Percentiles rank a stretch among this genome's conserved stretches.
These are phyloP conservation scores for Silybum marianum DNA, from an alignment of 129 eudicot species.

Conservation along the genomic window DNA sequence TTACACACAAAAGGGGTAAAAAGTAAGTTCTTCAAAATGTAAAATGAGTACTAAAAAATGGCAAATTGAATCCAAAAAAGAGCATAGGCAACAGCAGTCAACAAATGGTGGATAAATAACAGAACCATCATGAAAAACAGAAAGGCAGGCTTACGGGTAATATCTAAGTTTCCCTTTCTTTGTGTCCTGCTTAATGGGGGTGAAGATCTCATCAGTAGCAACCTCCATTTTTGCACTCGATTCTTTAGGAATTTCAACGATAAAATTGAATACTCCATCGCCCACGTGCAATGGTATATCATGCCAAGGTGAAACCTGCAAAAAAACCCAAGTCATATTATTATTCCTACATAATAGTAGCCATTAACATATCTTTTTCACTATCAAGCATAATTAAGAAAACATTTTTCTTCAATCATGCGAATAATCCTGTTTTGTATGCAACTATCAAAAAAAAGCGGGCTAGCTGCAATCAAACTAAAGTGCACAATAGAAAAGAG, in stretches of 20 bases:
- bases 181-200: constrained; percentile 97
- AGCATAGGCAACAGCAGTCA: not conserved
- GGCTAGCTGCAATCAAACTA: too few relatives aligned
- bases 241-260: constrained; percentile 96
- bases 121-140: not conserved
- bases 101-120: not conserved
- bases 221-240: constrained; percentile 99
- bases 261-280: constrained; percentile 83
- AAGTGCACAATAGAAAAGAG: not conserved
- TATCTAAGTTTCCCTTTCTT: constrained; percentile 98
- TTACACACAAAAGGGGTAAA: not conserved
- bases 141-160: constrained; percentile 75
- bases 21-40: not conserved
- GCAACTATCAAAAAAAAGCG: too few relatives aligned
- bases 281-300: constrained; percentile 90
- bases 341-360: not conserved
- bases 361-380: constrained; percentile 17
- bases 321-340: constrained; percentile 16
- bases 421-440: not conserved
- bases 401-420: not conserved
- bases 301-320: constrained; percentile 99
- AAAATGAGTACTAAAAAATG: not conserved
- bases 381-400: constrained; percentile 1
- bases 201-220: constrained; percentile 85
- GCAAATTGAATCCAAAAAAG: not conserved